phyloP scores from a whole-genome alignment of 148 eudicot species.

The Hydrangea macrophylla region DNA sequence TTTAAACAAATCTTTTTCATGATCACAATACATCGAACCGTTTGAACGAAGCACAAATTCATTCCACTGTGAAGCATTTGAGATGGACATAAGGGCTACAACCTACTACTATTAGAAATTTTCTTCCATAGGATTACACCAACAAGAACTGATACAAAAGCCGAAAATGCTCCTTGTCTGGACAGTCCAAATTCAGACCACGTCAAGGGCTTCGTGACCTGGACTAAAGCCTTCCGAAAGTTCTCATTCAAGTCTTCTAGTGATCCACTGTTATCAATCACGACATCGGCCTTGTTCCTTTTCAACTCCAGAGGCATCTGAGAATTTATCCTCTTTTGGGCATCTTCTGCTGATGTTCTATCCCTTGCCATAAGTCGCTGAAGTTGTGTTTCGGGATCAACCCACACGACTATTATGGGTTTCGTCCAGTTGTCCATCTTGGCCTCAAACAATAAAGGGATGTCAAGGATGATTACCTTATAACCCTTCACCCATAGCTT shows the following conservation, averaged over 20 bases:
- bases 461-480: conserved; percentile 71
- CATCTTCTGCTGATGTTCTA: conserved; percentile 62
- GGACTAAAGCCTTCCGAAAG: conserved; percentile 45
- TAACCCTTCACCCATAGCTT: conserved; percentile 87
- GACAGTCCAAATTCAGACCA: conserved; percentile 83
- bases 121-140: conserved; percentile 44
- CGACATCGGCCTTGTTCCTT: conserved; percentile 69
- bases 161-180: conserved; percentile 70
- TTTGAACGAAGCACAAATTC: neutral
- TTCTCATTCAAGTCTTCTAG: conserved; percentile 61
- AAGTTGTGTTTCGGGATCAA: conserved; percentile 81
- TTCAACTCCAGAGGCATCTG: conserved; percentile 87
- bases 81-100: neutral
- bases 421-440: conserved; percentile 92
- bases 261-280: conserved; percentile 83
- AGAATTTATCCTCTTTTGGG: conserved; percentile 71
- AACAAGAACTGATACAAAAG: conserved; percentile 43
- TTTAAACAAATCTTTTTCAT: too few relatives aligned
- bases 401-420: conserved; percentile 82
- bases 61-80: neutral
- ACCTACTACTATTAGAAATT: neutral
- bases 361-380: conserved; percentile 79
- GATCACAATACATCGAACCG: too few relatives aligned
- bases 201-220: conserved; percentile 68
- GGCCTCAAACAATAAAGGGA: conserved; percentile 88